Evolutionary conservation across 768 basidiomycete species (phyloP), one percentile per base, ranked within the genome.

Genomic region (Termitomyces sp.): DNA sequence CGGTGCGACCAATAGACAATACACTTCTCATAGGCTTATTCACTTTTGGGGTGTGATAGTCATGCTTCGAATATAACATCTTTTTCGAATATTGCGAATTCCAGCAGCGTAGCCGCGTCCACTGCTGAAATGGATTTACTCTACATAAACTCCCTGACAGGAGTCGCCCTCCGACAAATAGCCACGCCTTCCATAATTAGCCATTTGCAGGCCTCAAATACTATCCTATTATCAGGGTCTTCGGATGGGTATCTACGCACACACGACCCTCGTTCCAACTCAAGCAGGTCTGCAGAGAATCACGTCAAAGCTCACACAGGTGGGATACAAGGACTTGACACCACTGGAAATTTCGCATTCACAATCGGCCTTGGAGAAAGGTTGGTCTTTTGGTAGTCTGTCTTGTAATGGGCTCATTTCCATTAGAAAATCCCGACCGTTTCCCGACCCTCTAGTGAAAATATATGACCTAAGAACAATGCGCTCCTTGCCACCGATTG

Each of bases 401-500:
- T 22, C 4, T 43, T 51, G n/a, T 6, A 50, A n/a, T 56, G 5
- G 33, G 13, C 43, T 48, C 8, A 40, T 52, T 14, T 22, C 11
- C 30, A 20, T 58, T 65, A 97, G 95, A 70, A 92, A 91, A 71
- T 86, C 88, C 7, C 86, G 89, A 48, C 93, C 95, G 5, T 82
- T 88, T 55, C 90, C 92, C 0, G 96, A 98, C 68, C 92, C 94
- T 3, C 77, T 94, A 35, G 92, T 99, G 61, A 97, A 96, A 72
- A 79, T 98, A 13, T 97, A 89, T 65, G 96, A 99, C 70, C 65
- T 92, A 32, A 87, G 96, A 32, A 91, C 81, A 24, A 83, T 98
- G 77, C 81, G 84, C 41, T 79, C 93, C 0, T 78, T 98, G 2
- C 81, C 92, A 3, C 93, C 96, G 0, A 80, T 98, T 32, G 85